Evolutionary conservation across 257 asterid species (phyloP), one percentile per base, ranked within the genome.

Genomic region (Ballota nigra): DNA sequence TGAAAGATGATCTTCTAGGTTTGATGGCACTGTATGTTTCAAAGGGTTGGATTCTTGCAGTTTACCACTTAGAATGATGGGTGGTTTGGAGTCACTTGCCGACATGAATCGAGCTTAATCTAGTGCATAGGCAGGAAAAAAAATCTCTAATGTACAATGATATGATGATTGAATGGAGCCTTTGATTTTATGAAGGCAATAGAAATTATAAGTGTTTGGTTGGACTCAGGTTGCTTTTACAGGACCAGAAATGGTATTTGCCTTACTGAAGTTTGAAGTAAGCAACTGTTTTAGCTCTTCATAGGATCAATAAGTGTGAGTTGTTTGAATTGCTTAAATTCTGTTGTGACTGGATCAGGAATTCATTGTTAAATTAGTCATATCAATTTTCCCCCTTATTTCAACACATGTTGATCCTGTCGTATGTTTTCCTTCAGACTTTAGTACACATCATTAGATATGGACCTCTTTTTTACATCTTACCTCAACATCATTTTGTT

Each of bases 401-500:
- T 43, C 33, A 18, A 4, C 11, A 56, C n/a, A 15, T 51, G 53
- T 19, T 73, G 40, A 40, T 71, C 57, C 64, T 66, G 22, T 47
- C 12, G 22, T 62, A 38, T 78, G 51, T 20, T 56, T 70, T 66
- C 63, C 5, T 66, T 20, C 69, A 68, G 20, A 24, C 57, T 28
- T 67, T 59, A 23, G 69, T 57, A 58, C 79, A 55, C 78, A 80
- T 85, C 43, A 71, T 59, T 82, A 74, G 72, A 80, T 73, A 3
- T 1, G 29, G n/a, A n/a, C n/a, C n/a, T n/a, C n/a, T n/a, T n/a
- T n/a, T n/a, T n/a, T n/a, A n/a, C n/a, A n/a, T n/a, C n/a, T n/a
- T n/a, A n/a, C n/a, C 71, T 84, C 82, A 67, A 71, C 56, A 6
- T 73, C 72, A 66, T 84, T 71, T 76, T 73, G 67, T 81, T 71